Conservation (phyloP, 192 early-diverging fungal species). For the Podila epigama region DNA sequence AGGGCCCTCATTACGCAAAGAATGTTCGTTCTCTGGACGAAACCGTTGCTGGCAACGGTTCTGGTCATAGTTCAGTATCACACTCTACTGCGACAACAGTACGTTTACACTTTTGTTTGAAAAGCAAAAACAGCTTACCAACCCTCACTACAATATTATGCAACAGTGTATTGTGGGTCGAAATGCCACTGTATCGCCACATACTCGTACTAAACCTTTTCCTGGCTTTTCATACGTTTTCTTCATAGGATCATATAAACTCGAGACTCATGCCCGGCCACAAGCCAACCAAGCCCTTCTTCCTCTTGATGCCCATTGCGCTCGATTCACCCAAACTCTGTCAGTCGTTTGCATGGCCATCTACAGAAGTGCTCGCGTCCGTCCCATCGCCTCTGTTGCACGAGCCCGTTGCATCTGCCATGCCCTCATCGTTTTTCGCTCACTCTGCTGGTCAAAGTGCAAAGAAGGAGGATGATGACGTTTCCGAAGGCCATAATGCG, state of each 20-base stretch:
- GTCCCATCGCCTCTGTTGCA: background rate
- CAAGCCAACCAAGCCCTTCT: constrained; percentile 11
- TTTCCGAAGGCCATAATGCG: too few species aligned
- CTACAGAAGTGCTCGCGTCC: constrained; percentile 7
- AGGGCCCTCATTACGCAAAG: too few species aligned
- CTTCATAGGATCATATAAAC: too few species aligned
- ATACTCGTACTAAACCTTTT: too few species aligned
- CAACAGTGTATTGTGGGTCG: too few species aligned
- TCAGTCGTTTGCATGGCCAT: constrained; percentile 37
- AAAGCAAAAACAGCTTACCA: background rate
- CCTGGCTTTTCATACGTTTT: too few species aligned
- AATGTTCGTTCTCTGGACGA: background rate
- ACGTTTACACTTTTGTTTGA: background rate
- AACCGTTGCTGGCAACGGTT: background rate
- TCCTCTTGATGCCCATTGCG: constrained; percentile 26
- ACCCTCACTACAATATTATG: background rate
- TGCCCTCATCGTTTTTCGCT: background rate
- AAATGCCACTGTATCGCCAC: too few species aligned
- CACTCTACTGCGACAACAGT: background rate
- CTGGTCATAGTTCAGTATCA: background rate
- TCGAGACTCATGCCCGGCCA: background rate
- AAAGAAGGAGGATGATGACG: too few species aligned
- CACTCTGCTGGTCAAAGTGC: background rate
- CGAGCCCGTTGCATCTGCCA: background rate
- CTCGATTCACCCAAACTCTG: constrained; percentile 29